These are phyloP conservation scores for Capsicum rhomboideum DNA, from an alignment of 257 asterid genomes.

Conservation along the genomic window DNA sequence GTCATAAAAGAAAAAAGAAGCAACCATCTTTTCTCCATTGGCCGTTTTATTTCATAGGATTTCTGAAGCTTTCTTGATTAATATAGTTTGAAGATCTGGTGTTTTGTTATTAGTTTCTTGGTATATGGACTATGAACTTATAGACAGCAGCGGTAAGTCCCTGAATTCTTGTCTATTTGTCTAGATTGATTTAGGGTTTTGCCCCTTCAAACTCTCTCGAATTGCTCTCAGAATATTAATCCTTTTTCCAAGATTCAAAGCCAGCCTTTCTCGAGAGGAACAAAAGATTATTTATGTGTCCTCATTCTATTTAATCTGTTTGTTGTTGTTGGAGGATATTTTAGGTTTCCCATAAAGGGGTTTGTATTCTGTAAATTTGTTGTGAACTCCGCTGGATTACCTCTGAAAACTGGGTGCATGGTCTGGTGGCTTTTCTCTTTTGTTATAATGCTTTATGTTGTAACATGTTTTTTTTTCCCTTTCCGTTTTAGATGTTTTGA, in stretches of 20 bases:
- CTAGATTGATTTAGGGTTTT: neutral
- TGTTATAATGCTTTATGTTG: neutral
- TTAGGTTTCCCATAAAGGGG: neutral
- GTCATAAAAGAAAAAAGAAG: no score
- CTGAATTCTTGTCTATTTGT: neutral
- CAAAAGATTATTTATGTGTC: neutral
- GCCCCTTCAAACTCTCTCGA: no score
- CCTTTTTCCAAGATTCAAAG: no score
- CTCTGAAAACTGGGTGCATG: neutral
- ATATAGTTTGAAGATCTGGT: neutral
- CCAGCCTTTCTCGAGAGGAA: no score
- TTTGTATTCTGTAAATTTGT: neutral
- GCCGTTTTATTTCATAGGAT: neutral
- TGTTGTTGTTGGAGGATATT: neutral
- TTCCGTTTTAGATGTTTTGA: neutral
- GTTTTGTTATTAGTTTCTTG: neutral
- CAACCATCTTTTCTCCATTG: neutral
- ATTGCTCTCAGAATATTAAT: no score
- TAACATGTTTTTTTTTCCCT: neutral
- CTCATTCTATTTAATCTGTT: neutral
- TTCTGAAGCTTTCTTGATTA: neutral
- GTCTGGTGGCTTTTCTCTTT: neutral
- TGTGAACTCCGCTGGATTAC: no score
- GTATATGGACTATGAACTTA: conserved; percentile 16
- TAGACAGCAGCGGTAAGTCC: conserved; percentile 27